phyloP scores from a whole-genome alignment of 768 basidiomycete genomes.

The Coprinopsis marcescibilis region DNA sequence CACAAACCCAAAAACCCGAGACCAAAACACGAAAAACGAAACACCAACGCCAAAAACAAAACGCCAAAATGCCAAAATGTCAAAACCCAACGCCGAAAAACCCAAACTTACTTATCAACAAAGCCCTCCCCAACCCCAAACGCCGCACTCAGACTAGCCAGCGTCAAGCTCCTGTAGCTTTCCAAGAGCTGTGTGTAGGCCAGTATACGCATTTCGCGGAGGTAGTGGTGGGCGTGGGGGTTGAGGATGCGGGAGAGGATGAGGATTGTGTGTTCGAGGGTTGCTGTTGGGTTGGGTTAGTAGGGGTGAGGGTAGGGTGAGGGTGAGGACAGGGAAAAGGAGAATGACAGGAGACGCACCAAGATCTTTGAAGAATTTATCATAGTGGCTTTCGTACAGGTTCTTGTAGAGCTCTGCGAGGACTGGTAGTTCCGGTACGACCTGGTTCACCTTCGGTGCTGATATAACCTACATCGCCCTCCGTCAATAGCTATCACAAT shows the following conservation, averaged over 20 bases:
- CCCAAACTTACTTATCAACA: constrained; percentile 77
- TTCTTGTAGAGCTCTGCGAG: constrained; percentile 81
- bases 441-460: constrained; percentile 83
- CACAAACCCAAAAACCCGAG: no score
- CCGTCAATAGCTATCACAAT: no score
- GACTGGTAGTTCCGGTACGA: constrained; percentile 75
- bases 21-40: no score
- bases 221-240: constrained; percentile 84
- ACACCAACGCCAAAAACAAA: no score
- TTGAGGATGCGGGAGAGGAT: constrained; percentile 82
- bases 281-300: constrained; percentile 41
- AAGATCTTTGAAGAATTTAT: constrained; percentile 93
- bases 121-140: constrained; percentile 90
- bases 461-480: constrained; percentile 66
- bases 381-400: constrained; percentile 90
- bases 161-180: constrained; percentile 81
- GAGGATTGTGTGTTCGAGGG: constrained; percentile 83
- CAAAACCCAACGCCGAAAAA: no score
- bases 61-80: no score
- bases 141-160: constrained; percentile 77
- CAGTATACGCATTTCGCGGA: constrained; percentile 93
- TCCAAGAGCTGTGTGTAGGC: constrained; percentile 92
- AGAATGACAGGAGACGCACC: no score
- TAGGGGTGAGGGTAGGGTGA: no score
- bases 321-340: no score